Conservation (phyloP, 768 basidiomycete genomes). For the Pisolithus microcarpus region DNA sequence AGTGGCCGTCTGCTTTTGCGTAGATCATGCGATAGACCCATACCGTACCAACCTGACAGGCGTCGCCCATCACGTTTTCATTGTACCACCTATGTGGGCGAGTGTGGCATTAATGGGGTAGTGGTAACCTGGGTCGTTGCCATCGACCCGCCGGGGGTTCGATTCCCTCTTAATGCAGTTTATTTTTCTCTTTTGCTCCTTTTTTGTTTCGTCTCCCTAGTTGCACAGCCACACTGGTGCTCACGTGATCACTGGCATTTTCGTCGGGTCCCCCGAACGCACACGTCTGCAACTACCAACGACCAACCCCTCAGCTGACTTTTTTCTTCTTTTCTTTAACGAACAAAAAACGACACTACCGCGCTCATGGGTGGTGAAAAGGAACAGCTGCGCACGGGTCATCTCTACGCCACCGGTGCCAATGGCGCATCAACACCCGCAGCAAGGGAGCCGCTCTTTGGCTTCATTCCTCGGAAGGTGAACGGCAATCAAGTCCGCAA, state of each 20-base stretch:
- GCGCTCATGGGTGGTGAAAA: not conserved
- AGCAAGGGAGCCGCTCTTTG: conserved; percentile 57
- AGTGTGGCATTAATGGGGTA: conserved; percentile 49
- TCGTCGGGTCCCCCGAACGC: not conserved
- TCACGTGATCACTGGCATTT: too few species aligned
- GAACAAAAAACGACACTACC: not conserved
- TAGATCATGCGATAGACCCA: too few species aligned
- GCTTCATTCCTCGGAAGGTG: conserved; percentile 66
- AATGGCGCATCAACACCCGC: conserved; percentile 10
- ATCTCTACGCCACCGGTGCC: conserved; percentile 27
- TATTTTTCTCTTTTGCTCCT: not conserved
- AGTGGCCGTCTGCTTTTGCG: not conserved
- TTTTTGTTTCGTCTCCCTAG: not conserved
- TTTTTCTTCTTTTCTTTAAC: not conserved
- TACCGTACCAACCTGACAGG: too few species aligned
- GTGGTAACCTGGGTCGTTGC: conserved; percentile 64
- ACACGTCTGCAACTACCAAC: too few species aligned
- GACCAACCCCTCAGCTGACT: not conserved
- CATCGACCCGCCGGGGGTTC: conserved; percentile 85
- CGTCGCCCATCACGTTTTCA: not conserved
- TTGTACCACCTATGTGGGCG: not conserved
- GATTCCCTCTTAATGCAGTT: conserved; percentile 77
- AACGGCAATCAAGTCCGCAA: conserved; percentile 55
- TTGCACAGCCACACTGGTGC: too few species aligned
- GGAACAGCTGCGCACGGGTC: conserved; percentile 53